phyloP scores from a whole-genome alignment of 2,329 filamentous ascomycete genomes.

The Domatiomyces catenatus region DNA sequence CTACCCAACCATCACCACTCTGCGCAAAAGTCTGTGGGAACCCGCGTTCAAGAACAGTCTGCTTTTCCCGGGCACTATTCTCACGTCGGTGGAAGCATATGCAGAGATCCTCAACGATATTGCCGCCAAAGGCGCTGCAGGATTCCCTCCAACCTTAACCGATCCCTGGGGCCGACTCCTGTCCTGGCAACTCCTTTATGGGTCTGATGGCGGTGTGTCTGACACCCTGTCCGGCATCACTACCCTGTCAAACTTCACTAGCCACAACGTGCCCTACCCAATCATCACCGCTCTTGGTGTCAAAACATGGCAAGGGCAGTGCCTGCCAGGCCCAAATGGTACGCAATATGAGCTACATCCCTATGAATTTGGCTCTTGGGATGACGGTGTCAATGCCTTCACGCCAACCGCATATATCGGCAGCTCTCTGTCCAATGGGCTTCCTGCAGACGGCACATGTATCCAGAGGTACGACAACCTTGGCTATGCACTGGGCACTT shows the following conservation, averaged over 20 bases:
- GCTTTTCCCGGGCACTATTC: conserved; percentile 23
- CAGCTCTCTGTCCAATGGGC: conserved; percentile 40
- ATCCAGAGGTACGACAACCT: conserved; percentile 35
- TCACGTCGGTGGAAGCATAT: conserved; percentile 19
- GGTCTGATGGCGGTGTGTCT: conserved; percentile 24
- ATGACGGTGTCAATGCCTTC: conserved; percentile 45
- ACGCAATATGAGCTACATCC: conserved; percentile 52
- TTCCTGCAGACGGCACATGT: conserved; percentile 25
- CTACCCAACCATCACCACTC: conserved; percentile 29
- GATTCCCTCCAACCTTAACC: conserved; percentile 26
- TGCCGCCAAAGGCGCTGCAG: conserved; percentile 23
- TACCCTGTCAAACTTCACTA: conserved; percentile 26
- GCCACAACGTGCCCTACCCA: conserved; percentile 28
- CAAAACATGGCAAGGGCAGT: conserved; percentile 24
- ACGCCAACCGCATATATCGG: conserved; percentile 45
- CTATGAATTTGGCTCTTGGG: conserved; percentile 52
- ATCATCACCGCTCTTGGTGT: conserved; percentile 29
- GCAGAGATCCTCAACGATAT: conserved; percentile 22
- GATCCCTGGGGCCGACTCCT: conserved; percentile 29
- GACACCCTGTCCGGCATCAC: conserved; percentile 23
- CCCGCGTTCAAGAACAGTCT: conserved; percentile 25
- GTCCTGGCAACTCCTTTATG: conserved; percentile 26
- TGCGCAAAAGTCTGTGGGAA: conserved; percentile 28
- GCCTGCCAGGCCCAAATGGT: conserved; percentile 32
- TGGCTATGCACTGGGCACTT: conserved; percentile 33